Conservation (phyloP, 169 alveolate genomes). For the Cryptosporidium meleagridis region DNA sequence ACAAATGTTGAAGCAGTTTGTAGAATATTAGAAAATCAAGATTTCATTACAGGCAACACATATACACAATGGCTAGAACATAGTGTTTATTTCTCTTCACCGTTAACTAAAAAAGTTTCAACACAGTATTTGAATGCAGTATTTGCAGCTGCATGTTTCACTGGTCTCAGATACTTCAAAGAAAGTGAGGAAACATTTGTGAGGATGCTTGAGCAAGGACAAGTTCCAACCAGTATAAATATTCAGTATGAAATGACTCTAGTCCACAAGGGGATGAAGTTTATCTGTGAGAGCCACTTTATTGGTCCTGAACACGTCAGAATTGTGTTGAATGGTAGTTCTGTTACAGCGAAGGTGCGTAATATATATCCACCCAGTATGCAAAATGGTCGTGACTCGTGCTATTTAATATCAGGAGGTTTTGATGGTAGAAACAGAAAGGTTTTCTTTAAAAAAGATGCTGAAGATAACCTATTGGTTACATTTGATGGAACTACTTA, state of each 20-base stretch:
- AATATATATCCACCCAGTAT: slow-evolving; percentile 65
- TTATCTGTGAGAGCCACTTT: slow-evolving; percentile 69
- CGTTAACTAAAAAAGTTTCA: slow-evolving; percentile 48
- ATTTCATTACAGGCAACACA: slow-evolving; percentile 77
- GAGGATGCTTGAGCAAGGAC: slow-evolving; percentile 78
- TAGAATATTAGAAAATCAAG: slow-evolving; percentile 81
- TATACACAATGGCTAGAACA: slow-evolving; percentile 79
- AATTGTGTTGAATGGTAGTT: slow-evolving; percentile 73
- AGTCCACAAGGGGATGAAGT: slow-evolving; percentile 74
- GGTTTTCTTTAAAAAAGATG: slow-evolving; percentile 76
- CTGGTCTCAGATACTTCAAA: slow-evolving; percentile 71
- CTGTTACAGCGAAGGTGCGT: slow-evolving; percentile 73
- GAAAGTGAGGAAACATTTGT: slow-evolving; percentile 61
- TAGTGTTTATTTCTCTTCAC: slow-evolving; percentile 70
- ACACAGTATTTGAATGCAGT: slow-evolving; percentile 74
- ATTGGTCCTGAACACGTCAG: slow-evolving; percentile 75
- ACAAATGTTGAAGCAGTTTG: slow-evolving; percentile 82
- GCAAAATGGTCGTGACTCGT: slow-evolving; percentile 65
- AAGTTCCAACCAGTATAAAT: slow-evolving; percentile 74
- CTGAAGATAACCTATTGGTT: slow-evolving; percentile 76
- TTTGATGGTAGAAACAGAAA: slow-evolving; percentile 76
- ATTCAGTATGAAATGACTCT: slow-evolving; percentile 69
- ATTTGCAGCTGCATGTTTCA: slow-evolving; percentile 78
- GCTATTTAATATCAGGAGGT: slow-evolving; percentile 78
- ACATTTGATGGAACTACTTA: slow-evolving; percentile 78